Evolutionary conservation across 371 early-diverging fungal genomes (phyloP).

Genomic region (Mucor piriformis): DNA sequence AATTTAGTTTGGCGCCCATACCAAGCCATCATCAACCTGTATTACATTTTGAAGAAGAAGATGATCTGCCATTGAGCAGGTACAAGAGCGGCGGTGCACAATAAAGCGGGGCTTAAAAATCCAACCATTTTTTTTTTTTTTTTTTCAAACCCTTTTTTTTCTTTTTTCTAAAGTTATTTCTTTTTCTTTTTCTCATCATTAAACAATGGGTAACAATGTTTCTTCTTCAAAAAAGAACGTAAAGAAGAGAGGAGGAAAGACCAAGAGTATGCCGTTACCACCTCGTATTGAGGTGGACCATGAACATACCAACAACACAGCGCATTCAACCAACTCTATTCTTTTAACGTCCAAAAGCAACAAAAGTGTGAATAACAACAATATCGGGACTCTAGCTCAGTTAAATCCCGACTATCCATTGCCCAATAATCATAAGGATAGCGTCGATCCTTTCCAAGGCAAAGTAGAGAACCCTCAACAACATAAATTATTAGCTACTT

Average conservation of each 20-base stretch:
- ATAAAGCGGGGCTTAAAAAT: constrained; percentile 3
- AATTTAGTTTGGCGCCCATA: constrained; percentile 17
- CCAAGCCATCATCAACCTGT: constrained; percentile 11
- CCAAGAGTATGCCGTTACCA: constrained; percentile 23
- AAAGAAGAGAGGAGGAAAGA: constrained; percentile 25
- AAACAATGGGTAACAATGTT: constrained; percentile 30
- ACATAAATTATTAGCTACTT: constrained; percentile 37
- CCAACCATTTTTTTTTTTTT: background rate
- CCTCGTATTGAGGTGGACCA: constrained; percentile 39
- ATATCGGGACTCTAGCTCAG: constrained; percentile 34
- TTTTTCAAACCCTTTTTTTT: background rate
- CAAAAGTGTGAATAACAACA: constrained; percentile 4
- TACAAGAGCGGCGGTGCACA: constrained; percentile 11
- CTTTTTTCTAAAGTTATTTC: constrained; percentile 2
- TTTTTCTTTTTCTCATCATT: constrained; percentile 3
- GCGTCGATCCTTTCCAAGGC: constrained; percentile 30
- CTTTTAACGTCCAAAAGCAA: constrained; percentile 39
- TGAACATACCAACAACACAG: constrained; percentile 50
- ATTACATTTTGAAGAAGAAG: constrained; percentile 30
- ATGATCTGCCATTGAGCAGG: constrained; percentile 38
- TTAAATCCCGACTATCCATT: constrained; percentile 52
- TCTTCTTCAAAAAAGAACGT: constrained; percentile 18
- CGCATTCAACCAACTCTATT: constrained; percentile 52
- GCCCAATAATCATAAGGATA: constrained; percentile 12
- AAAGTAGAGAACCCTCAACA: constrained; percentile 41